Evolutionary conservation across 306 rosid genomes (phyloP), one percentile per base, ranked within the genome.

Genomic region (Spatholobus suberectus): DNA sequence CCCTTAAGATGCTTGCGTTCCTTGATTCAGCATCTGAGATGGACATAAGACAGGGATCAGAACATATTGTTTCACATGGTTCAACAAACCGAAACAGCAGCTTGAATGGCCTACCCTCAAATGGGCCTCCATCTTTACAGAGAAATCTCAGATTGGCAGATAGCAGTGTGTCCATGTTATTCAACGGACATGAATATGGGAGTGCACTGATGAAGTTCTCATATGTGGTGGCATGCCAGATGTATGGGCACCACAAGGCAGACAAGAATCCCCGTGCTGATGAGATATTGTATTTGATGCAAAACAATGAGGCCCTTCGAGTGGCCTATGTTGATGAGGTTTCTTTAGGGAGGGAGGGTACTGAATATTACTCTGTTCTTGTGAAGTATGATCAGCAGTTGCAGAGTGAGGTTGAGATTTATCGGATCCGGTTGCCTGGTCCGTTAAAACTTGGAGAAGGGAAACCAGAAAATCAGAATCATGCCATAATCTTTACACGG

Each of bases 401-500:
- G 78, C 86, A 81, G 70, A 75, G 83, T 63, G 98, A 95, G 83
- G 98, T 95, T 34, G 97, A 91, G 91, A 89, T 95, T 35, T 95
- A 89, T 75, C 90, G 97, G 62, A 80, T 95, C 79, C 91, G 85
- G 88, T 84, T 95, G 90, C 98, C 98, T 9, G 98, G 98, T 82
- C 97, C 95, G 49, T 71, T 95, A 85, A 93, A 95, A 82, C 86
- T 95, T 37, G 98, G 98, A 58, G 98, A 95, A 89, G 98, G 98
- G 70, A 95, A 95, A 79, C 97, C 98, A 29, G 98, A 95, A 82
- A 95, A 95, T 79, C 98, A 95, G 81, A 95, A 95, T 84, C 98
- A 95, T 84, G 97, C 98, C 77, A 83, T 95, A 83, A 91, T 95
- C 87, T 95, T 95, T 85, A 95, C 97, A 24, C 84, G 98, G 40